Evolutionary conservation across 2,329 filamentous ascomycete genomes (phyloP).

Genomic region (Pyrenophora graminea): DNA sequence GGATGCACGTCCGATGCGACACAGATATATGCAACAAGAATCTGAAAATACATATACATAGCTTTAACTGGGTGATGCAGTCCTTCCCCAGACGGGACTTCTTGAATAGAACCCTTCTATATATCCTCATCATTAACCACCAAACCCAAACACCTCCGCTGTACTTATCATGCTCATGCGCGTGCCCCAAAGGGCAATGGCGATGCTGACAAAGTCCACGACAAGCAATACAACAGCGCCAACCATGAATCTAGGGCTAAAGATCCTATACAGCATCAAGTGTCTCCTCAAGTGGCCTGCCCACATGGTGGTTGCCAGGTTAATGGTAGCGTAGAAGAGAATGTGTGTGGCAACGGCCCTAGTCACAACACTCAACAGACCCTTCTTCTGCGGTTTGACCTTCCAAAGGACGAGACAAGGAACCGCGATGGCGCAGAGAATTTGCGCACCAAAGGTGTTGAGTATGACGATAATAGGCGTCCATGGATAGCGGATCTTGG

Average conservation of each 20-base stretch:
- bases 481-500: slow-evolving; percentile 85
- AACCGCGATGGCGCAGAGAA: slow-evolving; percentile 77
- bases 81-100: background rate
- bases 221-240: slow-evolving; percentile 72
- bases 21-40: too few species aligned
- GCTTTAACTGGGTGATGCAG: background rate
- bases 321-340: slow-evolving; percentile 80
- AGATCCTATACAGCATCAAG: slow-evolving; percentile 95
- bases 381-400: slow-evolving; percentile 70
- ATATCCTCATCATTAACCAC: slow-evolving; percentile 4
- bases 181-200: slow-evolving; percentile 73
- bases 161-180: slow-evolving; percentile 78
- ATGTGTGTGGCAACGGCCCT: slow-evolving; percentile 75
- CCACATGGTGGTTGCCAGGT: slow-evolving; percentile 86
- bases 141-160: slow-evolving; percentile 79
- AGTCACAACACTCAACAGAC: slow-evolving; percentile 69
- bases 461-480: slow-evolving; percentile 77
- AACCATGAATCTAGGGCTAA: slow-evolving; percentile 88
- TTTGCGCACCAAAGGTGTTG: slow-evolving; percentile 89
- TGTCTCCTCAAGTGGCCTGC: slow-evolving; percentile 85
- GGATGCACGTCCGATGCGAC: too few species aligned
- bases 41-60: too few species aligned
- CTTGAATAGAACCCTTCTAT: background rate
- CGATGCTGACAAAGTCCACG: slow-evolving; percentile 74
- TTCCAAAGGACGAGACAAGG: slow-evolving; percentile 90